A percentile compares a stretch with the other conserved stretches of the same genome.
Evolutionary conservation across 2,329 filamentous ascomycete species (phyloP).

Genomic region (Annulohypoxylon truncatum): DNA sequence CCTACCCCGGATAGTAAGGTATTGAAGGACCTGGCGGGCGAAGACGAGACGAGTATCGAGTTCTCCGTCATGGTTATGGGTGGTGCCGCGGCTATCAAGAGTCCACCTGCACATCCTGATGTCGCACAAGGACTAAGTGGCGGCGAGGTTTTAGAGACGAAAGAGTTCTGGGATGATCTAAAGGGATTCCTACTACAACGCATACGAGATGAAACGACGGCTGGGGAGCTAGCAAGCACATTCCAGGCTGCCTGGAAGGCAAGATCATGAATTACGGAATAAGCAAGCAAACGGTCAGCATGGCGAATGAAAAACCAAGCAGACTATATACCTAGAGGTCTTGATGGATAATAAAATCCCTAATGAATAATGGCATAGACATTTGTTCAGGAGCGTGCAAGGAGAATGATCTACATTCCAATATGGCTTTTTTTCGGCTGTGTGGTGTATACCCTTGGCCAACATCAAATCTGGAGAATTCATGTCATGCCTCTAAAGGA

Average conservation of each 20-base stretch:
- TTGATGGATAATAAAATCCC: conserved; percentile 6
- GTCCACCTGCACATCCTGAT: conserved; percentile 55
- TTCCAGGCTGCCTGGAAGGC: conserved; percentile 80
- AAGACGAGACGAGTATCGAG: conserved; percentile 68
- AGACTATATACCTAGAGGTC: conserved; percentile 3
- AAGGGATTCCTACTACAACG: conserved; percentile 83
- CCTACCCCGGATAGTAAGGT: conserved; percentile 82
- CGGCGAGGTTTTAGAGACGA: conserved; percentile 70
- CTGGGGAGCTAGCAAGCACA: conserved; percentile 70
- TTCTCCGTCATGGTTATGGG: conserved; percentile 91
- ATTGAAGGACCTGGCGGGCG: conserved; percentile 75
- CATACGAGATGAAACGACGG: conserved; percentile 75
- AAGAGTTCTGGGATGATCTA: conserved; percentile 89
- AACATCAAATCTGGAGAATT: conserved; percentile 51
- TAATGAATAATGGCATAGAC: conserved; percentile 34
- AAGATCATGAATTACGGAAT: conserved; percentile 47
- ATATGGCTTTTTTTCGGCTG: conserved; percentile 45
- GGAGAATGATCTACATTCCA: conserved; percentile 48
- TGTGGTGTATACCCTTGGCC: conserved; percentile 50
- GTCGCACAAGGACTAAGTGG: conserved; percentile 66
- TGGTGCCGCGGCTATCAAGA: conserved; percentile 65
- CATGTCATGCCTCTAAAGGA: conserved; percentile 47
- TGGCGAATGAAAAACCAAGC: neutral
- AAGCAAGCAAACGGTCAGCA: neutral
- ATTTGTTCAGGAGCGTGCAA: conserved; percentile 35